Evolutionary conservation across 2,329 filamentous ascomycete species (phyloP), one percentile per base, ranked within the genome.

Genomic region (Aphanoascus verrucosus): DNA sequence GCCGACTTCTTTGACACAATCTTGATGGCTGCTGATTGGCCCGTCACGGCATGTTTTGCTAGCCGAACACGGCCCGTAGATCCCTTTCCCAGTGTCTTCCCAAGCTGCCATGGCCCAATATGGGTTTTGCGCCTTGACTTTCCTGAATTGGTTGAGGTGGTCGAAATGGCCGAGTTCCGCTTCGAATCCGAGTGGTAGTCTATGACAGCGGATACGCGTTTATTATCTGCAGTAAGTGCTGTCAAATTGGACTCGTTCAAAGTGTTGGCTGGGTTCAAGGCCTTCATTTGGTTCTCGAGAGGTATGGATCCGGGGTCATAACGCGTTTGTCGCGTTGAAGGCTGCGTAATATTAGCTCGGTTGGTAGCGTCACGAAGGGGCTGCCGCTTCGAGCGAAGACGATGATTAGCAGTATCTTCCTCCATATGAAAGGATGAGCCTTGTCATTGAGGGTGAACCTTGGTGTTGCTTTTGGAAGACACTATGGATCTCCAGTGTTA

Each of bases 81-180:
- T 2, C 93, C 93, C 61, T 88, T 86, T 0, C 93, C 93, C 28
- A 98, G 77, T 0, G 87, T 94, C 66, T 81, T 88, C 5, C 93
- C 93, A 2, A 98, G 74, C 60, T 91, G 83, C 93, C 93, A 98
- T 59, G 91, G 91, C 0, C 93, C 93, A 62, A 98, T 87, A 62
- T 88, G 85, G 9, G 85, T 87, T 70, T 82, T 82, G 44, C 77
- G 72, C 57, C 77, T 76, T 4, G 76, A 72, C 51, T 74, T 76
- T 2, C 74, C 77, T 3, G 75, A 77, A 47, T 75, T 71, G 1
- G 77, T 78, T 5, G 79, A 82, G 0, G 74, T 69, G 1, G 76
- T 78, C 0, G 80, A 82, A 37, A 80, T 71, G 4, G 75, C 71
- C 0, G 78, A 75, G 56, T 73, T 70, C 12, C 72, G 65, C 19